Evolutionary conservation across 108 stramenopile species (phyloP), one percentile per base, ranked within the genome.

Genomic region (Epipyxis sp.): DNA sequence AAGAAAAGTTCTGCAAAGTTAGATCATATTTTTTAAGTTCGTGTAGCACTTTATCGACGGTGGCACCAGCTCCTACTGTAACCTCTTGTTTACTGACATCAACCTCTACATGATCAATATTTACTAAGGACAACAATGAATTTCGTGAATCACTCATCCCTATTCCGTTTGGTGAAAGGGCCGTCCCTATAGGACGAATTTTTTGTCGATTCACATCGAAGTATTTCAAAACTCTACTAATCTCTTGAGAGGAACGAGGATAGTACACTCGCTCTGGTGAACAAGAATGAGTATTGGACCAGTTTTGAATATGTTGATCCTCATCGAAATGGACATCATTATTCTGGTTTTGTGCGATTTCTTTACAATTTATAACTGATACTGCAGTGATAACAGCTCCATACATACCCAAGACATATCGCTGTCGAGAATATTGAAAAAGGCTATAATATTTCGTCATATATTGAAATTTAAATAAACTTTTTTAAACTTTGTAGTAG

Each of bases 131-230:
- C 3, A 98, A 87, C 69, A 87, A 76, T 2, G 91, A 90, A 37
- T 86, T 79, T 6, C 20, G 20, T 6, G 46, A 50, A 13, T 84
- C 54, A 50, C 89, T 78, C 59, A 98, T 88, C 0, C 91, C 92
- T 25, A 98, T 76, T 58, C 94, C 98, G 82, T 96, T 98, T 16
- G 98, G 98, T 59, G 91, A 92, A 10, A 98, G 89, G 1, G 95
- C 95, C 32, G 94, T 95, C 13, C 97, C 96, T 10, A 96, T 79
- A 0, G 94, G 94, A 54, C 71, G 44, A 42, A 10, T 42, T 6
- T 32, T 27, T 6, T 16, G 3, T 39, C 34, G 40, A 29, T 16
- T 74, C 3, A 6, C 43, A 37, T 74, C 10, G 10, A 37, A 13
- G 32, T 13, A 74, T 34, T 74, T 16, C 6, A 65, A 37, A 10